A percentile compares a stretch with the other conserved stretches of the same genome.
phyloP scores from a whole-genome alignment of 2,329 filamentous ascomycete genomes.

The Fonsecaea monophora region DNA sequence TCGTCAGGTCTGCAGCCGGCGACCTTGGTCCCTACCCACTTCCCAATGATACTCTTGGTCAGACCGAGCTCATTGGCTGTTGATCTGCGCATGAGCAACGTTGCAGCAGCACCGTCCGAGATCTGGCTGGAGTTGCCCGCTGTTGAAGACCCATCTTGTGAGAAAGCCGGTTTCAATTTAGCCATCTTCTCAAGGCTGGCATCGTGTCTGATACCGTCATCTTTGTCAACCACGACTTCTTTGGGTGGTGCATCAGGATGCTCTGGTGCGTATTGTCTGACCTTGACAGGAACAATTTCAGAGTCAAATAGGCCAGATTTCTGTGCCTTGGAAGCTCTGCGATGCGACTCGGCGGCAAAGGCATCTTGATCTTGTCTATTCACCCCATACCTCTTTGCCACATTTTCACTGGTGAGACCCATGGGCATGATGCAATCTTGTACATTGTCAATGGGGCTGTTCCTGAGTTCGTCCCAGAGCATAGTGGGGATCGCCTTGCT shows the following conservation, averaged over 20 bases:
- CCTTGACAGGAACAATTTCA: slow-evolving; percentile 82
- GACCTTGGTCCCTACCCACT: slow-evolving; percentile 78
- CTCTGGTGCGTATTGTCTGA: slow-evolving; percentile 69
- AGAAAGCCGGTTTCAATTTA: slow-evolving; percentile 86
- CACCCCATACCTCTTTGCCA: slow-evolving; percentile 77
- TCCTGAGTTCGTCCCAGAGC: slow-evolving; percentile 75
- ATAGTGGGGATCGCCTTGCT: slow-evolving; percentile 81
- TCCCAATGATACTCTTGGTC: slow-evolving; percentile 73
- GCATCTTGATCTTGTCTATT: slow-evolving; percentile 78
- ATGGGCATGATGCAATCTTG: slow-evolving; percentile 92
- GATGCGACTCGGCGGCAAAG: slow-evolving; percentile 78
- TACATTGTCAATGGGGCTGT: slow-evolving; percentile 70
- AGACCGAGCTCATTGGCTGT: slow-evolving; percentile 78
- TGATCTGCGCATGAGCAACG: slow-evolving; percentile 82
- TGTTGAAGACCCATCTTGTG: slow-evolving; percentile 74
- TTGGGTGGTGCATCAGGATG: slow-evolving; percentile 65
- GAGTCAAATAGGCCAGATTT: slow-evolving; percentile 71
- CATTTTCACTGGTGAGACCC: slow-evolving; percentile 89
- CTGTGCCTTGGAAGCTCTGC: slow-evolving; percentile 74
- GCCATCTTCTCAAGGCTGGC: slow-evolving; percentile 73
- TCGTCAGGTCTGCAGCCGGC: slow-evolving; percentile 85
- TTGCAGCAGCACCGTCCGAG: slow-evolving; percentile 83
- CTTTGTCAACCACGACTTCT: slow-evolving; percentile 71
- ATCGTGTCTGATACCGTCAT: slow-evolving; percentile 80
- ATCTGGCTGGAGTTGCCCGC: slow-evolving; percentile 88